Percentiles rank a stretch among this genome's conserved stretches.
phyloP scores from a whole-genome alignment of 148 eudicot species.

The Tetragonia tetragonoides region DNA sequence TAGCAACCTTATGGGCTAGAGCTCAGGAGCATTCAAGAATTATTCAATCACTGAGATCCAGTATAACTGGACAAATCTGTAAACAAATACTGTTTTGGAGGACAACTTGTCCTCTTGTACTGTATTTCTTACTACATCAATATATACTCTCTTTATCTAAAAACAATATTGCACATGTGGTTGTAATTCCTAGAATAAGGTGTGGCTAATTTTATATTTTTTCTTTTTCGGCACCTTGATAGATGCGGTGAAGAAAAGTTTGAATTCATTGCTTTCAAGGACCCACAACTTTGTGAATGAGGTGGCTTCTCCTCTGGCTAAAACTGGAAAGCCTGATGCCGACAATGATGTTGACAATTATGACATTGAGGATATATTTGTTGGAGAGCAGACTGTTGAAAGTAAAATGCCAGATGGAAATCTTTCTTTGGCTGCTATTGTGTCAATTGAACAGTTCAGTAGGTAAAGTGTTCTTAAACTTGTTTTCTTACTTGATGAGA shows the following conservation, averaged over 20 bases:
- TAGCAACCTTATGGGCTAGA: too few species aligned
- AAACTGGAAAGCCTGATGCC: conserved; percentile 52
- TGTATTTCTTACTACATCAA: too few species aligned
- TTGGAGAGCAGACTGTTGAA: conserved; percentile 63
- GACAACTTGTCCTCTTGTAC: too few species aligned
- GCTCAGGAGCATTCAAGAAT: too few species aligned
- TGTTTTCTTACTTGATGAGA: background rate
- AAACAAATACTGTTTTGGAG: too few species aligned
- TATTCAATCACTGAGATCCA: too few species aligned
- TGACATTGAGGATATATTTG: conserved; percentile 62
- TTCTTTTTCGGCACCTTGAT: conserved; percentile 19
- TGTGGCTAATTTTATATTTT: conserved; percentile 17
- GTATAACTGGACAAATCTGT: too few species aligned
- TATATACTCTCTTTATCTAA: too few species aligned
- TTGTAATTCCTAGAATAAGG: background rate
- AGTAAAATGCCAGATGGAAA: conserved; percentile 55
- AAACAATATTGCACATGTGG: background rate
- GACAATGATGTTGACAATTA: conserved; percentile 33
- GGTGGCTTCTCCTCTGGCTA: conserved; percentile 67
- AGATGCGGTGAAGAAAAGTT: conserved; percentile 71
- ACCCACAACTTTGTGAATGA: conserved; percentile 67
- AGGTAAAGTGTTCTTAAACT: conserved; percentile 41
- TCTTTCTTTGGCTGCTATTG: conserved; percentile 69
- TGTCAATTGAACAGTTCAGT: conserved; percentile 90
- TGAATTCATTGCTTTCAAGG: conserved; percentile 64